Evolutionary conservation across 768 basidiomycete species (phyloP).

Genomic region (Symmetrospora coprosmae): DNA sequence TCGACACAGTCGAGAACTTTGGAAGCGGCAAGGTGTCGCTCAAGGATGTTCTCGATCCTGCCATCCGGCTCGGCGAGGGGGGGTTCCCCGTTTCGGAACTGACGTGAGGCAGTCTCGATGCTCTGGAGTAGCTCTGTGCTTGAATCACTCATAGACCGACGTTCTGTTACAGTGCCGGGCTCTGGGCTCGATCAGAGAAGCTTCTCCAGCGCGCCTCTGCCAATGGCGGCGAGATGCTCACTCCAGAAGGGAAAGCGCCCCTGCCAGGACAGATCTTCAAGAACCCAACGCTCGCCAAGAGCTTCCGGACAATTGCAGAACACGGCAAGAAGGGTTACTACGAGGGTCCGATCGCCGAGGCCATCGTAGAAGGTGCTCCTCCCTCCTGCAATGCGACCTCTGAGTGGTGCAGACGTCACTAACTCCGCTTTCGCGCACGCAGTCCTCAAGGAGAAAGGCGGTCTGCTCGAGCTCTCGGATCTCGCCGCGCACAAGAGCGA

Average conservation of each 20-base stretch:
- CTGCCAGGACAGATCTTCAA: slow-evolving; percentile 52
- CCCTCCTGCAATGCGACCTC: too few species aligned
- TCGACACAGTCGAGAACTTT: slow-evolving; percentile 68
- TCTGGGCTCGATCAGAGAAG: slow-evolving; percentile 50
- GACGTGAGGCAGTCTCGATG: too few species aligned
- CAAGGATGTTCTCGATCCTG: slow-evolving; percentile 68
- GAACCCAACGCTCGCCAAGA: slow-evolving; percentile 59
- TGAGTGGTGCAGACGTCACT: background rate
- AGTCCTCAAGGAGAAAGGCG: slow-evolving; percentile 67
- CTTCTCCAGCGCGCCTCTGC: slow-evolving; percentile 71
- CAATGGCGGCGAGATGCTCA: slow-evolving; percentile 69
- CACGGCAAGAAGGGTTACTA: slow-evolving; percentile 88
- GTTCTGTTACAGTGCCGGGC: slow-evolving; percentile 1
- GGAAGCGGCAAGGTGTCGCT: slow-evolving; percentile 58
- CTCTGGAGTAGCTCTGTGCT: too few species aligned
- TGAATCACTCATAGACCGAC: too few species aligned
- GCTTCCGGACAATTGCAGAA: slow-evolving; percentile 63
- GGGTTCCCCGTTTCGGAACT: slow-evolving; percentile 48
- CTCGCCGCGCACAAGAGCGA: slow-evolving; percentile 65
- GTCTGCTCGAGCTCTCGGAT: slow-evolving; percentile 87
- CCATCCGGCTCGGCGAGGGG: slow-evolving; percentile 78
- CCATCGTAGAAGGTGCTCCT: slow-evolving; percentile 53
- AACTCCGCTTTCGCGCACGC: slow-evolving; percentile 4
- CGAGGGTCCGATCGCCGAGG: slow-evolving; percentile 75
- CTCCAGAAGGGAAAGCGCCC: slow-evolving; percentile 62